Percentiles rank a stretch among this genome's conserved stretches.
Evolutionary conservation across 768 basidiomycete genomes (phyloP).

Genomic region (Pisolithus tinctorius): DNA sequence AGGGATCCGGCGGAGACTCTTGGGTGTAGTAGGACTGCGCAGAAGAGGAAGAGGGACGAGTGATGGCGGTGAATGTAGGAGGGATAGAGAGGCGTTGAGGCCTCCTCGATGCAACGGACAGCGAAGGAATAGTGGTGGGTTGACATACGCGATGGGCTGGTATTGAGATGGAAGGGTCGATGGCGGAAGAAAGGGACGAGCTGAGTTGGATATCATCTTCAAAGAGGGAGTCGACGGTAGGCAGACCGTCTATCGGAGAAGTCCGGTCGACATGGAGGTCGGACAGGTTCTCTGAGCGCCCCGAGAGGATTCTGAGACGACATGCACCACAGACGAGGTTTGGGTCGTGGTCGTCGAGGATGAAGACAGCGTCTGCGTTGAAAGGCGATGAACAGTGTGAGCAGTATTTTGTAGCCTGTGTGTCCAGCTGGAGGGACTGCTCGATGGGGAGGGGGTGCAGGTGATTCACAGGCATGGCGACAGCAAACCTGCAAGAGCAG

Average conservation of each 20-base stretch:
- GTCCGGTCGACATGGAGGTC: conserved; percentile 25
- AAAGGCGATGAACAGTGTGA: conserved; percentile 26
- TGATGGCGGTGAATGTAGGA: conserved; percentile 5
- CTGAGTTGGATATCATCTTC: conserved; percentile 34
- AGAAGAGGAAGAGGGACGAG: background rate
- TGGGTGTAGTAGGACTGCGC: conserved; percentile 3
- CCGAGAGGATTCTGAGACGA: conserved; percentile 27
- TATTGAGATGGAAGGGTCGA: background rate
- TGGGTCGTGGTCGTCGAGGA: conserved; percentile 20
- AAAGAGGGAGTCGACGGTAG: conserved; percentile 13
- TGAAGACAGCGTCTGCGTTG: conserved; percentile 21
- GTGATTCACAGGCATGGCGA: conserved; percentile 10
- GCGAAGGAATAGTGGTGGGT: background rate
- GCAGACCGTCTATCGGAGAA: conserved; percentile 14
- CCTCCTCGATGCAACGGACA: conserved; percentile 1
- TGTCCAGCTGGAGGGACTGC: conserved; percentile 14
- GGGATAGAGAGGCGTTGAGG: conserved; percentile 10
- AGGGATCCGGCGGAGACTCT: conserved; percentile 39
- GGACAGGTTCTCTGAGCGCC: conserved; percentile 1
- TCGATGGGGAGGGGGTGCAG: conserved; percentile 12
- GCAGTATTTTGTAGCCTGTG: conserved; percentile 27
- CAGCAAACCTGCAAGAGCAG: background rate
- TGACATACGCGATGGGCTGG: background rate
- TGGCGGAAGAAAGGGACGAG: conserved; percentile 2
- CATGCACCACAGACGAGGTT: conserved; percentile 42